phyloP scores from a whole-genome alignment of 2,329 filamentous ascomycete genomes.

The Tolypocladium cylindrosporum region DNA sequence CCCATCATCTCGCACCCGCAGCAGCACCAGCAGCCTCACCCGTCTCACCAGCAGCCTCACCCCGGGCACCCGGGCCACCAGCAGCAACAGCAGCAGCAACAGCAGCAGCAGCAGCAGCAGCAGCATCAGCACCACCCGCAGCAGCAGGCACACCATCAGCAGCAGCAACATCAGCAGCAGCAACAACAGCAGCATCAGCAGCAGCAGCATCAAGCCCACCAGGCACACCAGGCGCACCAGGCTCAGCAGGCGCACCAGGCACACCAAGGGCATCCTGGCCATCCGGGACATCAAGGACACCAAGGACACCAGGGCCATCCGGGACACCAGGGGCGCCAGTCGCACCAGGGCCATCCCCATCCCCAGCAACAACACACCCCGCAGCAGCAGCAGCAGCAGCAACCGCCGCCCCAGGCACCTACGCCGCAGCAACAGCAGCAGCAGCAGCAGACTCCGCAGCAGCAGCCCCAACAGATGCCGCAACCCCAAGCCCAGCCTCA shows the following conservation, averaged over 20 bases:
- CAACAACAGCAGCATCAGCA: constrained; percentile 13
- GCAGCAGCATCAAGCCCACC: constrained; percentile 9
- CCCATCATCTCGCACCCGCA: constrained; percentile 33
- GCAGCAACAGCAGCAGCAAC: constrained; percentile 20
- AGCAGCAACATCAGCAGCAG: constrained; percentile 15
- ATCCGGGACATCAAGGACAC: constrained; percentile 13
- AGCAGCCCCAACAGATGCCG: constrained; percentile 11
- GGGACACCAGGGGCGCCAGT: constrained; percentile 16
- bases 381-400: constrained; percentile 14
- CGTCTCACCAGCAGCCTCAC: constrained; percentile 15
- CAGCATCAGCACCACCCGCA: constrained; percentile 17
- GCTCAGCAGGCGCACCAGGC: constrained; percentile 11
- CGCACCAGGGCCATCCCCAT: constrained; percentile 11
- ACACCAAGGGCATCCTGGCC: constrained; percentile 8
- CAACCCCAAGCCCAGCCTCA: constrained; percentile 11
- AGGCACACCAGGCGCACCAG: constrained; percentile 15
- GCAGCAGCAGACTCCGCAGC: constrained; percentile 14
- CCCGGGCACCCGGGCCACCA: constrained; percentile 15
- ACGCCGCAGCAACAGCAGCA: constrained; percentile 12
- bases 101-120: constrained; percentile 17
- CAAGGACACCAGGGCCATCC: constrained; percentile 14
- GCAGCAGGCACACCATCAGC: constrained; percentile 20
- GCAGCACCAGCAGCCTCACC: constrained; percentile 21
- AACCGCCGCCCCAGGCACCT: constrained; percentile 14
- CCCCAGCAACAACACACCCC: constrained; percentile 18